Percentiles rank a stretch among this genome's conserved stretches.
Evolutionary conservation across 2,329 filamentous ascomycete species (phyloP).

Genomic region (Calcarisporium arbuscula): DNA sequence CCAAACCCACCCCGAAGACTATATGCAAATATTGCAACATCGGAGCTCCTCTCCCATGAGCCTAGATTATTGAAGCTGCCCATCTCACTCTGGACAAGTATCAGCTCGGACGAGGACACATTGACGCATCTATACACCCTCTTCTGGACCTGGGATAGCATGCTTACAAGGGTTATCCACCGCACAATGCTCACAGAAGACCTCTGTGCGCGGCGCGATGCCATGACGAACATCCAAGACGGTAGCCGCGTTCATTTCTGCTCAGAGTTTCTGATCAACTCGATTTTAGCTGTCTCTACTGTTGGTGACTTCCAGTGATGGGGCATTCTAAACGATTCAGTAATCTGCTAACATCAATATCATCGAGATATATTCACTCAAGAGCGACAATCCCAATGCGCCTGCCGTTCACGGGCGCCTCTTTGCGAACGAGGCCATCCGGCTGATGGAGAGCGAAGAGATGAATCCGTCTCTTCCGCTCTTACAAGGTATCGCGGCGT

Average conservation of each 20-base stretch:
- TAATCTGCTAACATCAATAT: too few species aligned
- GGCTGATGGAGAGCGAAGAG: conserved; percentile 3
- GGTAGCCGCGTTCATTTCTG: conserved; percentile 11
- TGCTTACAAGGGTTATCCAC: conserved; percentile 11
- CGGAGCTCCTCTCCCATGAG: background rate
- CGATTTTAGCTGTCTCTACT: conserved; percentile 14
- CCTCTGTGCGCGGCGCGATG: too few species aligned
- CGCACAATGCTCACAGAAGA: conserved; percentile 11
- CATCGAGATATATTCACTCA: too few species aligned
- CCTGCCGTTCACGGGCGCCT: background rate
- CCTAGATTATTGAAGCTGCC: conserved; percentile 5
- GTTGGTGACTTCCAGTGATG: too few species aligned
- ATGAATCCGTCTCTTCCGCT: conserved; percentile 11
- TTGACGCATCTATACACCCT: conserved; percentile 13
- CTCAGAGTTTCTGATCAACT: conserved; percentile 16
- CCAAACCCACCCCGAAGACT: too few species aligned
- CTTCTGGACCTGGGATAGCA: conserved; percentile 19
- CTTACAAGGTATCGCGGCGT: conserved; percentile 12
- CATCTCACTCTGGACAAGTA: conserved; percentile 15
- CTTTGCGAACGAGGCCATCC: conserved; percentile 8
- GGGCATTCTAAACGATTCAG: too few species aligned
- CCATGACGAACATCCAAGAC: too few species aligned
- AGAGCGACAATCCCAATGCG: background rate
- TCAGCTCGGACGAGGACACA: conserved; percentile 10
- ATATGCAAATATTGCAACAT: too few species aligned